phyloP scores from a whole-genome alignment of 768 basidiomycete species.

The Collybiopsis confluens region DNA sequence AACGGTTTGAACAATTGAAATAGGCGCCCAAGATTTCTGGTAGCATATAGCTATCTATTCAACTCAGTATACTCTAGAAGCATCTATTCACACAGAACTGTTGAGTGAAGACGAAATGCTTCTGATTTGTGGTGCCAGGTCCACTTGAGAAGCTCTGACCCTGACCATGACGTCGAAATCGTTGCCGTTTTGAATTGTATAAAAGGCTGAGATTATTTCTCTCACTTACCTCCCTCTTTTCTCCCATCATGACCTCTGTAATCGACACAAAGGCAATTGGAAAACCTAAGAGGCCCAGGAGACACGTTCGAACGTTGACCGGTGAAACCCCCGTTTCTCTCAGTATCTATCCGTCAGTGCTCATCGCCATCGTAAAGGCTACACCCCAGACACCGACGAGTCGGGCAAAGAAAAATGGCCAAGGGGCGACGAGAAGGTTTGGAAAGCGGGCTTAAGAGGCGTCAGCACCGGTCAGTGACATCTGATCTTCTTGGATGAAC shows the following conservation, averaged over 20 bases:
- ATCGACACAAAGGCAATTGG: slow-evolving; percentile 66
- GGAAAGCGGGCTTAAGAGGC: slow-evolving; percentile 60
- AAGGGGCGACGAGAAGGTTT: slow-evolving; percentile 67
- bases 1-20: too few species aligned
- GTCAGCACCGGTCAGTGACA: slow-evolving; percentile 53
- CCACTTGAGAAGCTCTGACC: too few species aligned
- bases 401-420: slow-evolving; percentile 85
- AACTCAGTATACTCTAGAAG: too few species aligned
- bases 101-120: too few species aligned
- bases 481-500: background rate
- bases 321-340: slow-evolving; percentile 28
- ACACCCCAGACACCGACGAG: slow-evolving; percentile 73
- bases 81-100: too few species aligned
- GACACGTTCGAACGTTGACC: slow-evolving; percentile 68
- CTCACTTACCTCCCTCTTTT: too few species aligned
- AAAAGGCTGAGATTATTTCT: too few species aligned
- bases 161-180: too few species aligned
- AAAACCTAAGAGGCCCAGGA: slow-evolving; percentile 51
- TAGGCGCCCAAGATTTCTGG: too few species aligned
- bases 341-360: background rate
- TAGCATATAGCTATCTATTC: too few species aligned
- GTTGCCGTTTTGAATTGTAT: too few species aligned
- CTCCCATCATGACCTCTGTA: slow-evolving; percentile 51
- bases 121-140: too few species aligned
- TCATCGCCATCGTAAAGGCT: slow-evolving; percentile 45